A percentile compares a stretch with the other conserved stretches of the same genome.
phyloP scores from a whole-genome alignment of 176 grass and related monocot species.

The Aegilops tauschii region DNA sequence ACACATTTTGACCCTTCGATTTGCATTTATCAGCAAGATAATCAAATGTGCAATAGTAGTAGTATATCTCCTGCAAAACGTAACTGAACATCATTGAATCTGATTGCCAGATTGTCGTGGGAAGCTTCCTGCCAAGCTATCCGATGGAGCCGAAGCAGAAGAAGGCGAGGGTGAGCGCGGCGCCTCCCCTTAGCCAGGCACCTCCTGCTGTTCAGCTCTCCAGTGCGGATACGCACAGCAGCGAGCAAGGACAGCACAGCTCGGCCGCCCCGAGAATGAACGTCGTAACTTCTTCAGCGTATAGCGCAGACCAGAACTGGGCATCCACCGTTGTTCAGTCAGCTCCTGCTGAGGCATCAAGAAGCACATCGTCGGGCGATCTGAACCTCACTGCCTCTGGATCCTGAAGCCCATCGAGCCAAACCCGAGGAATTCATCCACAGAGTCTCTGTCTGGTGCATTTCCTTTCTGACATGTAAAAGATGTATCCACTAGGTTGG shows the following conservation, averaged over 20 bases:
- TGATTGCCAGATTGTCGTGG: constrained; percentile 66
- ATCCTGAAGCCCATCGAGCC: constrained; percentile 27
- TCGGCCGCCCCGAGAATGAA: constrained; percentile 25
- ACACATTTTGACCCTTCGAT: not conserved
- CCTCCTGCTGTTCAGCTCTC: constrained; percentile 51
- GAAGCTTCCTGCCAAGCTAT: constrained; percentile 86
- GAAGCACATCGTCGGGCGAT: constrained; percentile 45
- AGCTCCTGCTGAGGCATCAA: constrained; percentile 23
- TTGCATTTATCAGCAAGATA: not conserved
- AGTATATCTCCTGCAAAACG: not conserved
- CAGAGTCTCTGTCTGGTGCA: not conserved
- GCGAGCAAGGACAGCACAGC: constrained; percentile 39
- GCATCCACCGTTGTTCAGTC: constrained; percentile 46
- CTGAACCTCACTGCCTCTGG: constrained; percentile 44
- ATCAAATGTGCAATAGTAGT: not conserved
- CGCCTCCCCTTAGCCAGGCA: constrained; percentile 22
- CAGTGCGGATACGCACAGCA: constrained; percentile 37
- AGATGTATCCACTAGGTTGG: constrained; percentile 33
- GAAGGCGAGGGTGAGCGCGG: constrained; percentile 41
- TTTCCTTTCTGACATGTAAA: constrained; percentile 51
- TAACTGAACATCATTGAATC: not conserved
- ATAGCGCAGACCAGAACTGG: constrained; percentile 59
- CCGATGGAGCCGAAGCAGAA: constrained; percentile 73
- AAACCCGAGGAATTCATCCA: not conserved
- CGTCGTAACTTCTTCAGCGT: constrained; percentile 32